Conservation (phyloP, 331 rosid species). For the Phaseolus coccineus region DNA sequence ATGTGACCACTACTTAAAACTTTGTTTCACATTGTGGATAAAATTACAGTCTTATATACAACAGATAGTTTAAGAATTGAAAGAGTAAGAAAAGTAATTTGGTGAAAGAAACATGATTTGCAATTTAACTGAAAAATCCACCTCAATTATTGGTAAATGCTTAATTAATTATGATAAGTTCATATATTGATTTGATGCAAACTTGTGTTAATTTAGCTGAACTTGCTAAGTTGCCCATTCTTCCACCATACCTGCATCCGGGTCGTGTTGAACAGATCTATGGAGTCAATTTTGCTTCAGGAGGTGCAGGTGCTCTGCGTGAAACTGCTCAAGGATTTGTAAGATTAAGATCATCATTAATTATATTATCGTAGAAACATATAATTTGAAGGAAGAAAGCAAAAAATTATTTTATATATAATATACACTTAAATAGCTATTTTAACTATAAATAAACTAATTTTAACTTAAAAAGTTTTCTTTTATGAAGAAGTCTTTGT, state of each 20-base stretch:
- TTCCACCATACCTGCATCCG: constrained; percentile 18
- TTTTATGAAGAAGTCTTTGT: no score
- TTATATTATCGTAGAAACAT: neutral
- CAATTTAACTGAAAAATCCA: neutral
- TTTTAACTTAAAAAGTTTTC: no score
- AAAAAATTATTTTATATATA: no score
- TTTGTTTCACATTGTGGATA: no score
- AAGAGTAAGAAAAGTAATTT: no score
- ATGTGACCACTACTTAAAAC: no score
- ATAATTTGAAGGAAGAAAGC: no score
- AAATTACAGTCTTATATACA: no score
- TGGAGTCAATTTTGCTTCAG: constrained; percentile 19
- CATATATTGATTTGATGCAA: neutral
- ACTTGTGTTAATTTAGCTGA: neutral
- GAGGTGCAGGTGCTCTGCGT: neutral
- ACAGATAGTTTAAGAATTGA: no score
- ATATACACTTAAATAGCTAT: no score
- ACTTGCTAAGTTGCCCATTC: neutral
- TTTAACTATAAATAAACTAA: no score
- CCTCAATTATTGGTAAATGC: neutral
- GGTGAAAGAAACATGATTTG: no score
- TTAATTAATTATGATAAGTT: neutral
- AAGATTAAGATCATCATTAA: neutral
- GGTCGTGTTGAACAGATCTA: neutral
- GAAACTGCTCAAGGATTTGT: neutral